phyloP scores from a whole-genome alignment of 1,139 yeast species.

The Tardiomyces depauwii region DNA sequence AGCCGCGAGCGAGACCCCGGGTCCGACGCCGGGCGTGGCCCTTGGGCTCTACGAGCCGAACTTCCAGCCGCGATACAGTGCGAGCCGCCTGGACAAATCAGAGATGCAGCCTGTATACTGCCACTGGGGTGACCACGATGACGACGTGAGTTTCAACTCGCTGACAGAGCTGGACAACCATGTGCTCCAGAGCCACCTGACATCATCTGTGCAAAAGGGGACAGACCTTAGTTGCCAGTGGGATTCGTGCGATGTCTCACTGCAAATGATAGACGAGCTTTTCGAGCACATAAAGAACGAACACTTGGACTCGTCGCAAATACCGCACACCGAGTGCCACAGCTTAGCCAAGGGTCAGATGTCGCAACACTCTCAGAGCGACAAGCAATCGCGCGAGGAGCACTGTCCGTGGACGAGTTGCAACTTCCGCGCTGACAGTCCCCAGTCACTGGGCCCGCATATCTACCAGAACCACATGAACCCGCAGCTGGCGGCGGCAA shows the following conservation, averaged over 20 bases:
- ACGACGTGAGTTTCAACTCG: conserved; percentile 17
- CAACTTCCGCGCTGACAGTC: conserved; percentile 5
- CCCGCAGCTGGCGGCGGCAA: too few species aligned
- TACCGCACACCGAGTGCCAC: conserved; percentile 15
- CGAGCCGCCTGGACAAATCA: not conserved
- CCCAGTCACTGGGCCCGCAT: conserved; percentile 3
- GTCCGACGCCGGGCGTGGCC: too few species aligned
- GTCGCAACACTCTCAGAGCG: not conserved
- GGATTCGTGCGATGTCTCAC: conserved; percentile 28
- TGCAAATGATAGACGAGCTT: conserved; percentile 22
- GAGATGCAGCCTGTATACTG: conserved; percentile 16
- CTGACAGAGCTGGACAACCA: conserved; percentile 23
- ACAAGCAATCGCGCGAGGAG: not conserved
- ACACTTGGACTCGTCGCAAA: conserved; percentile 19
- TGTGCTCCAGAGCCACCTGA: conserved; percentile 12
- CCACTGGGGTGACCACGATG: conserved; percentile 27
- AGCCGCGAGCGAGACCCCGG: too few species aligned
- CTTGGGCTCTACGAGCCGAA: too few species aligned
- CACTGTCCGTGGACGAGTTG: conserved; percentile 2
- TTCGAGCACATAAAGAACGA: conserved; percentile 24
- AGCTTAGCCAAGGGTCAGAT: not conserved
- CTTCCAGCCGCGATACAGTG: too few species aligned
- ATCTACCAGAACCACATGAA: conserved; percentile 2
- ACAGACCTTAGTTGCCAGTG: conserved; percentile 23
- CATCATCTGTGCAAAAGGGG: conserved; percentile 1